These are phyloP conservation scores for Debaryomyces prosopidis DNA, from an alignment of 805 yeast genomes.

Conservation along the genomic window DNA sequence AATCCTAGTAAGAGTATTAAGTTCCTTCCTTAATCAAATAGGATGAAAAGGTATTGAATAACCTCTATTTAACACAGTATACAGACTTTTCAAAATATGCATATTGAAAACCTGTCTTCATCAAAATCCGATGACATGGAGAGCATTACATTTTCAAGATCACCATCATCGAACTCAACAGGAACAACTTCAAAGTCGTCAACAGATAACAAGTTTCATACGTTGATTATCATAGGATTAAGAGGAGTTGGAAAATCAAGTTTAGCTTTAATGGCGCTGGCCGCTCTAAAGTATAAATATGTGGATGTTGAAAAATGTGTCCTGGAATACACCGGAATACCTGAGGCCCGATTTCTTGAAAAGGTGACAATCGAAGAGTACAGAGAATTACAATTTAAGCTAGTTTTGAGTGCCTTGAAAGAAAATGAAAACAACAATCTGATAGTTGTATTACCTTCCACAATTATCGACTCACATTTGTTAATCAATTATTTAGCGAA, in stretches of 20 bases:
- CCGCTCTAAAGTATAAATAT: constrained; percentile 12
- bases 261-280: constrained; percentile 17
- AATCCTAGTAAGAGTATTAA: neutral
- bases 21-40: neutral
- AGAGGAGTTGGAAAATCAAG: constrained; percentile 20
- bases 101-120: neutral
- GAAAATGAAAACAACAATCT: constrained; percentile 4
- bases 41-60: neutral
- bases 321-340: constrained; percentile 9
- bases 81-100: neutral
- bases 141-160: neutral
- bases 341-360: constrained; percentile 9
- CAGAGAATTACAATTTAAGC: constrained; percentile 8
- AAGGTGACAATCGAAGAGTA: constrained; percentile 10
- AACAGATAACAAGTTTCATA: neutral
- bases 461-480: constrained; percentile 8
- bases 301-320: constrained; percentile 16
- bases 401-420: constrained; percentile 5
- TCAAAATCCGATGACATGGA: neutral
- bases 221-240: constrained; percentile 12
- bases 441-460: constrained; percentile 12
- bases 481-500: constrained; percentile 7
- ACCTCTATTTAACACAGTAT: no score
- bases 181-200: neutral
- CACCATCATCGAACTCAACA: neutral